Percentiles rank a stretch among this genome's conserved stretches.
phyloP scores from a whole-genome alignment of 768 basidiomycete species.

The Tylopilus vinaceipallidus region DNA sequence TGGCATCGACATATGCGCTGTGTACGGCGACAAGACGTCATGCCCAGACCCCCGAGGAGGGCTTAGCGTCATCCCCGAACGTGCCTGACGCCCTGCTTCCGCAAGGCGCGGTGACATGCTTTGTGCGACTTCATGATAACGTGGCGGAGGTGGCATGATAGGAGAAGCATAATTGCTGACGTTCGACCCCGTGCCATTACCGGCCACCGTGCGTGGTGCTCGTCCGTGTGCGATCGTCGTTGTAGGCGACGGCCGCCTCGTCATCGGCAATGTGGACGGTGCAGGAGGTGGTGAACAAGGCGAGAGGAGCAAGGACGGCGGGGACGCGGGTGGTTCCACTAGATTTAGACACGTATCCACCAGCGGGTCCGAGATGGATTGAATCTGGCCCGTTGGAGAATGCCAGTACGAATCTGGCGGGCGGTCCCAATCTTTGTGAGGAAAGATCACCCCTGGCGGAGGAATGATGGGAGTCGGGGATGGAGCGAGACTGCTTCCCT shows the following conservation, averaged over 20 bases:
- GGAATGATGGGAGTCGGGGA: conserved; percentile 17
- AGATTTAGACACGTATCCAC: neutral
- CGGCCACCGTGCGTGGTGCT: neutral
- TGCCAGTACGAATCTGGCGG: conserved; percentile 17
- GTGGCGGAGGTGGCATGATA: conserved; percentile 16
- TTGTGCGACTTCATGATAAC: conserved; percentile 17
- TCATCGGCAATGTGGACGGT: conserved; percentile 9
- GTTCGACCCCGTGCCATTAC: conserved; percentile 2
- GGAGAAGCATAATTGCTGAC: conserved; percentile 8
- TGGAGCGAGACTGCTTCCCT: conserved; percentile 6
- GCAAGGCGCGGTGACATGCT: conserved; percentile 18
- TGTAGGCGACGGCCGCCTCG: conserved; percentile 16
- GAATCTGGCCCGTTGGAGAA: neutral
- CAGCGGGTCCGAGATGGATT: conserved; percentile 5
- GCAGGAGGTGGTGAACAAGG: conserved; percentile 13
- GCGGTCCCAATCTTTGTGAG: conserved; percentile 18
- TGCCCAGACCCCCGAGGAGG: conserved; percentile 20
- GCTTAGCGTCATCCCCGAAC: conserved; percentile 2
- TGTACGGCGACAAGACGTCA: conserved; percentile 7
- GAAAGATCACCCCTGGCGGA: conserved; percentile 28
- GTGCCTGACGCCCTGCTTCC: conserved; percentile 28
- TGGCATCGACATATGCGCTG: neutral
- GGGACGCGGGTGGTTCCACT: conserved; percentile 6
- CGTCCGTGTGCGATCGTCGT: conserved; percentile 10
- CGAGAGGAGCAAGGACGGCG: conserved; percentile 13